A percentile compares a stretch with the other conserved stretches of the same genome.
phyloP scores from a whole-genome alignment of 2,329 filamentous ascomycete species.

The Didymella arachidicola region DNA sequence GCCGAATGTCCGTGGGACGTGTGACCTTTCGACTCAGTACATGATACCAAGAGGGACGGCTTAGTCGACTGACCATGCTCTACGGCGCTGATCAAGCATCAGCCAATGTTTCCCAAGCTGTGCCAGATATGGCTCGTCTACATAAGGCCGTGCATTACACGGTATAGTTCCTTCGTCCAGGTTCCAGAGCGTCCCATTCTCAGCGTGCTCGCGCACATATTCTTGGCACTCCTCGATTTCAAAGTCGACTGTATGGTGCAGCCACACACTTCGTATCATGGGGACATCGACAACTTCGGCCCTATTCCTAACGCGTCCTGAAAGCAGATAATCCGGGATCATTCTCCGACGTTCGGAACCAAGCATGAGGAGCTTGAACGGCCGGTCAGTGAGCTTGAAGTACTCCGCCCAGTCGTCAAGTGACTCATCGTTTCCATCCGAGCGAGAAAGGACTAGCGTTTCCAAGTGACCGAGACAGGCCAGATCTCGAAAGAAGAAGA shows the following conservation, averaged over 20 bases:
- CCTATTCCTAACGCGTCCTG: conserved; percentile 38
- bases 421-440: conserved; percentile 32
- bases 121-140: conserved; percentile 20
- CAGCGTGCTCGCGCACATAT: conserved; percentile 53
- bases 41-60: not conserved
- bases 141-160: conserved; percentile 17
- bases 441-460: conserved; percentile 55
- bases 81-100: conserved; percentile 19
- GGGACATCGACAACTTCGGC: conserved; percentile 41
- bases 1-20: not conserved
- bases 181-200: conserved; percentile 50
- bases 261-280: conserved; percentile 53
- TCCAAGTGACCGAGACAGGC: conserved; percentile 51
- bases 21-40: not conserved
- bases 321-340: conserved; percentile 25
- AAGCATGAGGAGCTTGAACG: conserved; percentile 33
- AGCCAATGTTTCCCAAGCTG: conserved; percentile 16
- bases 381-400: conserved; percentile 37
- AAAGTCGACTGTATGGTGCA: conserved; percentile 53
- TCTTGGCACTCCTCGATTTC: conserved; percentile 50
- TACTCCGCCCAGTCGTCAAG: conserved; percentile 54
- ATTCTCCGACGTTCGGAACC: conserved; percentile 28
- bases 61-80: conserved; percentile 20
- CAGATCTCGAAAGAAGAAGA: conserved; percentile 39
- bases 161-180: conserved; percentile 18